Percentiles rank a stretch among this genome's conserved stretches.
These are phyloP conservation scores for Suillus americanus DNA, from an alignment of 768 basidiomycete genomes.

Conservation along the genomic window DNA sequence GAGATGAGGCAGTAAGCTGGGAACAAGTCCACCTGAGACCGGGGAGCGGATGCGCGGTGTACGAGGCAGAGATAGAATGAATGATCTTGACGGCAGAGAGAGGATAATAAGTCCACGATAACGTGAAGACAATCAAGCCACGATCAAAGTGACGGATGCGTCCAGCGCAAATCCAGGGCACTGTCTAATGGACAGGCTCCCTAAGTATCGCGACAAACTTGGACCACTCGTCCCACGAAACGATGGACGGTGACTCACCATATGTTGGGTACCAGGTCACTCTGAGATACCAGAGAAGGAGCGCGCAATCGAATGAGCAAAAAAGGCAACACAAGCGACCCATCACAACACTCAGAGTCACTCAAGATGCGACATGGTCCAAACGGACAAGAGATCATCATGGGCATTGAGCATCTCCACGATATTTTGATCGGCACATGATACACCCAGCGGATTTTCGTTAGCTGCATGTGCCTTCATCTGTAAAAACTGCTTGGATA, in stretches of 20 bases:
- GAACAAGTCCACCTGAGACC: background rate
- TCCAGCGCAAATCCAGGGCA: background rate
- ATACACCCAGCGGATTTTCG: background rate
- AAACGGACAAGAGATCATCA: background rate
- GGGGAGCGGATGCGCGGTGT: background rate
- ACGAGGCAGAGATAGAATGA: background rate
- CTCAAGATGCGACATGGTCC: background rate
- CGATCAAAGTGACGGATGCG: background rate
- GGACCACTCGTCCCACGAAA: background rate
- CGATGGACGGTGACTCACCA: background rate
- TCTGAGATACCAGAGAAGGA: background rate
- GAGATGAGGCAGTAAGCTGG: background rate
- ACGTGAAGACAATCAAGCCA: background rate
- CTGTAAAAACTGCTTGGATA: background rate
- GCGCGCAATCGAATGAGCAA: background rate
- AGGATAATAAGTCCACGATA: background rate
- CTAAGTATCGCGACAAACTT: background rate
- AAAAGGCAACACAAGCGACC: background rate
- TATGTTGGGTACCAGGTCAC: background rate
- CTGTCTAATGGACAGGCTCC: background rate
- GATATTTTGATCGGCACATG: background rate
- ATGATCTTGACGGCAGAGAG: background rate
- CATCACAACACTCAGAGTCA: background rate
- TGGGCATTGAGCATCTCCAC: background rate
- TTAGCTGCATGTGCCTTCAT: background rate